Evolutionary conservation across 2,329 filamentous ascomycete species (phyloP).

Genomic region (Leptographium lundbergii): DNA sequence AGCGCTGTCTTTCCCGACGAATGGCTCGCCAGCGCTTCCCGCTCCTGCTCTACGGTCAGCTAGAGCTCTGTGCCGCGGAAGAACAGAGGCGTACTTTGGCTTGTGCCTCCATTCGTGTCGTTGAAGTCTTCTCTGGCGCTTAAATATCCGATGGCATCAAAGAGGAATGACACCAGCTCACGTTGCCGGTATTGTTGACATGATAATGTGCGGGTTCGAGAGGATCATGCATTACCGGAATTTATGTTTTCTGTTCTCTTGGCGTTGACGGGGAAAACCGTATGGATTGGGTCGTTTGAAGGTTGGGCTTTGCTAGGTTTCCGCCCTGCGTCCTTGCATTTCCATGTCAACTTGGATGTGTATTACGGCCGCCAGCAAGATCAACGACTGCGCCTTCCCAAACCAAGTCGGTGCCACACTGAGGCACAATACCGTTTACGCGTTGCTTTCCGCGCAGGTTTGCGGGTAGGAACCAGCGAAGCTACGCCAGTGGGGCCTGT

Average conservation of each 20-base stretch:
- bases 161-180: neutral
- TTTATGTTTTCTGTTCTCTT: neutral
- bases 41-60: constrained; percentile 1
- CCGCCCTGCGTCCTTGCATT: neutral
- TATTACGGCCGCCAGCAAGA: neutral
- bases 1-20: constrained; percentile 44
- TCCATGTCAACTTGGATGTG: neutral
- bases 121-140: neutral
- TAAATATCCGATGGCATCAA: neutral
- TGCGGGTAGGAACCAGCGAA: neutral
- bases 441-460: neutral
- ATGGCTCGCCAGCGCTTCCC: constrained; percentile 9
- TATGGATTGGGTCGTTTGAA: neutral
- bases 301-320: neutral
- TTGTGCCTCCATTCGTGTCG: neutral
- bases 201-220: neutral
- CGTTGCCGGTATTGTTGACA: neutral
- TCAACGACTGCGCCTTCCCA: neutral
- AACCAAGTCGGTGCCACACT: neutral
- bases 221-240: neutral
- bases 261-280: neutral
- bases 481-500: neutral
- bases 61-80: neutral
- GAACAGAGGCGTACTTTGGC: neutral
- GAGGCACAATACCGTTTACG: neutral